Evolutionary conservation across 164 flowering plant species (phyloP).

Genomic region (Vitis vinifera): DNA sequence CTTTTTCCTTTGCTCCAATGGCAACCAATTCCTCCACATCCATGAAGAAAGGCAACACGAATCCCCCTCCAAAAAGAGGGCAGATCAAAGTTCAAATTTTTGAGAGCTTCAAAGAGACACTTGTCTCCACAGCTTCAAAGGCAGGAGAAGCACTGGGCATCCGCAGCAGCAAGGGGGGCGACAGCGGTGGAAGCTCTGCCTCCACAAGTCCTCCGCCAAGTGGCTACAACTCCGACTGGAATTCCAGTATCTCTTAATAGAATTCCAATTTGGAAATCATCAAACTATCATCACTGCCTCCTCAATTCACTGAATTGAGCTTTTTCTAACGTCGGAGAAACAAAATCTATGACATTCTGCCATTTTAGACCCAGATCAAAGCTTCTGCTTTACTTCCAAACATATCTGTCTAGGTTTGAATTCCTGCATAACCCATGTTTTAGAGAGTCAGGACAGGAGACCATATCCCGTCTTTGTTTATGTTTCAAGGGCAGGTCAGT

Average conservation of each 20-base stretch:
- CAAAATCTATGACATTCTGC: background rate
- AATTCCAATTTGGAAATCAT: background rate
- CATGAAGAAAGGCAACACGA: background rate
- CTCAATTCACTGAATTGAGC: background rate
- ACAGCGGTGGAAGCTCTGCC: conserved; percentile 6
- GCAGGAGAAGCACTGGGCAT: conserved; percentile 2
- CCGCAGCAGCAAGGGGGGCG: background rate
- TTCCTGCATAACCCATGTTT: conserved; percentile 3
- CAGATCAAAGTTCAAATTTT: too few species aligned
- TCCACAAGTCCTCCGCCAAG: conserved; percentile 11
- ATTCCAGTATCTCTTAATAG: background rate
- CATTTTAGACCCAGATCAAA: background rate
- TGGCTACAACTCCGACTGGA: conserved; percentile 11
- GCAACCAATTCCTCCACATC: background rate
- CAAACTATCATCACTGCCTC: background rate
- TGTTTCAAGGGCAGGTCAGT: too few species aligned
- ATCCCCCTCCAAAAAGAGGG: too few species aligned
- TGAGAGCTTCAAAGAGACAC: too few species aligned
- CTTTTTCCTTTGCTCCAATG: background rate
- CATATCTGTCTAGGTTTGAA: too few species aligned
- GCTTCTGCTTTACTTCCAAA: background rate
- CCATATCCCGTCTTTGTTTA: too few species aligned
- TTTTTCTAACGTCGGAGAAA: background rate
- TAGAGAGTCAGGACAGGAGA: background rate
- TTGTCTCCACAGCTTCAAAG: background rate